Percentiles rank a stretch among this genome's conserved stretches.
phyloP scores from a whole-genome alignment of 306 rosid species.

The Chamaecrista fasciculata region DNA sequence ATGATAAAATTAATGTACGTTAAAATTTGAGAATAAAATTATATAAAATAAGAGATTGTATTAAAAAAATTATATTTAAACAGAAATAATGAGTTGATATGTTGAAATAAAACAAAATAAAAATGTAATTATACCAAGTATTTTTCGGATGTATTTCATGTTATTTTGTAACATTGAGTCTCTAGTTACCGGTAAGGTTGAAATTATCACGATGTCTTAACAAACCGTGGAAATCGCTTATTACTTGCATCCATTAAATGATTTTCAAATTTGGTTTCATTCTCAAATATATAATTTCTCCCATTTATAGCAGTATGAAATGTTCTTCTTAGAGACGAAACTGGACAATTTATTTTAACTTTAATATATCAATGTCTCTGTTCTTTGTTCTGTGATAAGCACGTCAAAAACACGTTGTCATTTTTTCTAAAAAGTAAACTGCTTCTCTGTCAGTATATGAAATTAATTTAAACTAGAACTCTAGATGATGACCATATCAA shows the following conservation, averaged over 20 bases:
- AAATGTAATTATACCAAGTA: too few species aligned
- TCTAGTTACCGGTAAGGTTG: neutral
- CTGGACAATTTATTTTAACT: neutral
- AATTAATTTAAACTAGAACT: neutral
- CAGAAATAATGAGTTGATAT: too few species aligned
- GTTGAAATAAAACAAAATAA: too few species aligned
- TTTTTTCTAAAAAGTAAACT: neutral
- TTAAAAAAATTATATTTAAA: too few species aligned
- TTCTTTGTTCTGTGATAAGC: neutral
- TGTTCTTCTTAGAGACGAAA: neutral
- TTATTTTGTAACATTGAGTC: neutral
- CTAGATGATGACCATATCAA: neutral
- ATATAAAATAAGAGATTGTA: too few species aligned
- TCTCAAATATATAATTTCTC: neutral
- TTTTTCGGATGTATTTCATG: neutral
- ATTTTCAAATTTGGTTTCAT: neutral
- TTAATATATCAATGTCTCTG: too few species aligned
- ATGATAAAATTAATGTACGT: too few species aligned
- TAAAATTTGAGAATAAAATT: too few species aligned
- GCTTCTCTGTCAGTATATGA: neutral
- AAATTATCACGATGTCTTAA: neutral
- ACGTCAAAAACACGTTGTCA: neutral
- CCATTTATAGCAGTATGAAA: neutral
- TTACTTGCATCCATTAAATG: neutral
- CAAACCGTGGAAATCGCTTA: neutral